Evolutionary conservation across 352 stramenopile species (phyloP), one percentile per base, ranked within the genome.

Genomic region (Phytophthora brassicae): DNA sequence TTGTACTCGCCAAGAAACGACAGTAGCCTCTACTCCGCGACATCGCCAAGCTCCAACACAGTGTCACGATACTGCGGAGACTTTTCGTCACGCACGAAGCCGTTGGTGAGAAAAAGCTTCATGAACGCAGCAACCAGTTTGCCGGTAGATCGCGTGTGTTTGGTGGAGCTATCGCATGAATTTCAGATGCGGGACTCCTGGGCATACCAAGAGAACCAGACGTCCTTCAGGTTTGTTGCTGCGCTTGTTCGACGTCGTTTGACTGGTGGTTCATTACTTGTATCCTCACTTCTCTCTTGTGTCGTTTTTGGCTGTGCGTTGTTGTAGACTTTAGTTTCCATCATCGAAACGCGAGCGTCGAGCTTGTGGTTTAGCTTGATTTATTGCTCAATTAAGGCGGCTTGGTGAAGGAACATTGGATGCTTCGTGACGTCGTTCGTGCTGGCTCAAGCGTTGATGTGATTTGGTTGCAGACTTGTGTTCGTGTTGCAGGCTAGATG

Each of bases 301-400:
- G 33, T 20, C 13, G 33, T 41, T 20, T 14, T 3, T 56, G 20
- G 20, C 42, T 31, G 42, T 48, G 20, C 11, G 20, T 29, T 61
- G 54, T 54, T 42, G 29, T 28, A 48, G 33, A 48, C 1, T 29
- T 33, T 42, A 41, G 13, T 31, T 31, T 54, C 31, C 24, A 54
- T 29, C 1, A 20, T 31, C 19, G 43, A 28, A 2, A 61, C 0
- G 0, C 43, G n/a, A 42, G 14, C 4, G 43, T 43, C 54, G 6
- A 49, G 14, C 4, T 20, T 36, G 3, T 49, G 8, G 23, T 61
- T 54, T 7, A 54, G 4, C 13, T 54, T 19, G 3, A 61, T 42
- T 54, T 42, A 61, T 19, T 39, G 31, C 9, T 61, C 54, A 54
- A 54, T 54, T 22, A 61, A 31, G 13, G 43, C 54, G 9, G 54